phyloP scores from a whole-genome alignment of 331 rosid genomes.

The Ulmus americana region DNA sequence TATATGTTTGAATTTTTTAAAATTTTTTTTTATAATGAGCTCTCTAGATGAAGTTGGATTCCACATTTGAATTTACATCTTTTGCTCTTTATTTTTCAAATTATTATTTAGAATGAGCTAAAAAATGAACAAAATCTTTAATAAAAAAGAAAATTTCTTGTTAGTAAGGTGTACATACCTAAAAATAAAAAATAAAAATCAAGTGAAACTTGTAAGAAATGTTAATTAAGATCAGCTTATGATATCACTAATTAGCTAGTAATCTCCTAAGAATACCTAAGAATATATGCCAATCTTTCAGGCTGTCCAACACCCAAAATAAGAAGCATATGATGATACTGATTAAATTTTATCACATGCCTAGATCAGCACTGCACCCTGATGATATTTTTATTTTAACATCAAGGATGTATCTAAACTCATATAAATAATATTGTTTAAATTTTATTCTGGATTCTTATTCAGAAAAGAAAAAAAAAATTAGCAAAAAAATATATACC shows the following conservation, averaged over 20 bases:
- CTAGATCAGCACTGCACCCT: slow-evolving; percentile 25
- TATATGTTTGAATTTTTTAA: background rate
- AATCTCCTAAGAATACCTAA: background rate
- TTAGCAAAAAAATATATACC: background rate
- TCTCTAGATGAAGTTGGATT: background rate
- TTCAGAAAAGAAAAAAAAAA: no score
- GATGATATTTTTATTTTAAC: slow-evolving; percentile 18
- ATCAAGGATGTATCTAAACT: slow-evolving; percentile 18
- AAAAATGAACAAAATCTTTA: background rate
- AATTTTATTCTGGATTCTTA: no score
- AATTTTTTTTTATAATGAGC: no score
- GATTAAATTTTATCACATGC: slow-evolving; percentile 42
- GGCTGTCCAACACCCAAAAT: background rate
- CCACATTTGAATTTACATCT: background rate
- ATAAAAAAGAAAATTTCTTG: background rate
- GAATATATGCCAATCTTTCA: background rate
- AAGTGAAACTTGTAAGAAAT: no score
- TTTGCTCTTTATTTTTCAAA: background rate
- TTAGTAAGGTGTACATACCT: background rate
- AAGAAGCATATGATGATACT: background rate
- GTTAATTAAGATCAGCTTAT: no score
- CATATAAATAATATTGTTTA: background rate
- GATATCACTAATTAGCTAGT: background rate
- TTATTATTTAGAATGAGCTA: background rate
- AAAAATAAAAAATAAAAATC: no score